phyloP scores from a whole-genome alignment of 116 monocot genomes.

The Phalaenopsis hybrid region DNA sequence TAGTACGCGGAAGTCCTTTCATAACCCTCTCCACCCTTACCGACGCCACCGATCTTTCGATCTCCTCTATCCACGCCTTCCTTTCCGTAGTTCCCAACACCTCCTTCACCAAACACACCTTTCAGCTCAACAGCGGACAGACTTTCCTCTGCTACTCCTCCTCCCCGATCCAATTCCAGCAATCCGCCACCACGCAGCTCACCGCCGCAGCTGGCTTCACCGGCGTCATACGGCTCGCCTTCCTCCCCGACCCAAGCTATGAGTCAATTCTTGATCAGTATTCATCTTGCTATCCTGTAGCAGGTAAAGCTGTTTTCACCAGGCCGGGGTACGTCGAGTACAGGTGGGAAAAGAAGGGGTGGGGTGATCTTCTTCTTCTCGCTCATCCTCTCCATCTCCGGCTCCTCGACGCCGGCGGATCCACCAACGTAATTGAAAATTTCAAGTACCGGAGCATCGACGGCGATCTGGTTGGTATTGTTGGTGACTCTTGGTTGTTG shows the following conservation, averaged over 20 bases:
- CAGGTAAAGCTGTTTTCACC: constrained; percentile 45
- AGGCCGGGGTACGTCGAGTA: constrained; percentile 64
- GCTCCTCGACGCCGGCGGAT: constrained; percentile 28
- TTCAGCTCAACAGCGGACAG: constrained; percentile 60
- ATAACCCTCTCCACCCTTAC: constrained; percentile 38
- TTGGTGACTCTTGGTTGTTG: constrained; percentile 65
- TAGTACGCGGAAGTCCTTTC: constrained; percentile 71
- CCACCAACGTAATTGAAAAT: constrained; percentile 26
- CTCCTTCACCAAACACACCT: constrained; percentile 48
- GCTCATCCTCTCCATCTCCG: constrained; percentile 81
- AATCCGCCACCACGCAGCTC: constrained; percentile 22
- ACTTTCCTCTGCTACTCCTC: constrained; percentile 73
- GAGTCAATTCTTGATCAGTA: constrained; percentile 67
- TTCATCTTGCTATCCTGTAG: constrained; percentile 65
- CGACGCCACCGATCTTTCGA: constrained; percentile 16
- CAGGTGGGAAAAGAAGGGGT: constrained; percentile 66
- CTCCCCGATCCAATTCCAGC: constrained; percentile 42
- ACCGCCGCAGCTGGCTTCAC: constrained; percentile 23
- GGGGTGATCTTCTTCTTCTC: constrained; percentile 81
- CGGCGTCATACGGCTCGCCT: constrained; percentile 52
- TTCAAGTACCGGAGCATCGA: constrained; percentile 75
- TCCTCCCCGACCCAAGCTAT: constrained; percentile 29
- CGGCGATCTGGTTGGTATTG: constrained; percentile 83
- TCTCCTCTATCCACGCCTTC: constrained; percentile 63
- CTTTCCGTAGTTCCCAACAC: constrained; percentile 38